Percentiles rank a stretch among this genome's conserved stretches.
phyloP scores from a whole-genome alignment of 2,329 filamentous ascomycete genomes.

The Rhinocladiella mackenziei region DNA sequence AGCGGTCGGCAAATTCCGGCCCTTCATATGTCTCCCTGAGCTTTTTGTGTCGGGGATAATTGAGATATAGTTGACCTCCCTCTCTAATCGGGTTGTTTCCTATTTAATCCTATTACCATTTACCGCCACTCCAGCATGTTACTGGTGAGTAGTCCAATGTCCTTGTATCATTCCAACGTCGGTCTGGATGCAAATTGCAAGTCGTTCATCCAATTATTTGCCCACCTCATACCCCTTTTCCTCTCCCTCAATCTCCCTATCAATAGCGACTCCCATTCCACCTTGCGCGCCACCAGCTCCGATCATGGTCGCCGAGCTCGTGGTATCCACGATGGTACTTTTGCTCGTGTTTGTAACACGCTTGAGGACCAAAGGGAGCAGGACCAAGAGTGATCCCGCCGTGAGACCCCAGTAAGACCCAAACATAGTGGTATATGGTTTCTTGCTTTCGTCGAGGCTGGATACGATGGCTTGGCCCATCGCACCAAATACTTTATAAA shows the following conservation, averaged over 20 bases:
- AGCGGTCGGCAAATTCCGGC: too few relatives aligned
- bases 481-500: slow-evolving; percentile 86
- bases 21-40: too few relatives aligned
- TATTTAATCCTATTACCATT: too few relatives aligned
- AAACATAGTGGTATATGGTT: slow-evolving; percentile 52
- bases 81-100: too few relatives aligned
- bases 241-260: slow-evolving; percentile 6
- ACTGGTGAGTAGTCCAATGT: too few relatives aligned
- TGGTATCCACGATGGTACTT: not conserved
- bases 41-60: too few relatives aligned
- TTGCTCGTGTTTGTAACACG: slow-evolving; percentile 1
- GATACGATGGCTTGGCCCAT: slow-evolving; percentile 65
- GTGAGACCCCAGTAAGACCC: slow-evolving; percentile 72
- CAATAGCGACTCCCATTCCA: not conserved
- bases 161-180: too few relatives aligned
- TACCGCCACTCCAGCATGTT: too few relatives aligned
- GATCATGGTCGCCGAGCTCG: not conserved
- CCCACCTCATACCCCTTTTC: slow-evolving; percentile 1
- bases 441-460: slow-evolving; percentile 39
- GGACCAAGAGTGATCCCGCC: slow-evolving; percentile 69
- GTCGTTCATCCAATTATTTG: too few relatives aligned
- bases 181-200: too few relatives aligned
- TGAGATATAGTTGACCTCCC: too few relatives aligned
- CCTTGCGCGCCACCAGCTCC: slow-evolving; percentile 1
- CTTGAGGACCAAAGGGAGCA: slow-evolving; percentile 57